Base-by-base conservation (phyloP, 164 flowering plant genomes). In the Stephania yunnanensis region DNA sequence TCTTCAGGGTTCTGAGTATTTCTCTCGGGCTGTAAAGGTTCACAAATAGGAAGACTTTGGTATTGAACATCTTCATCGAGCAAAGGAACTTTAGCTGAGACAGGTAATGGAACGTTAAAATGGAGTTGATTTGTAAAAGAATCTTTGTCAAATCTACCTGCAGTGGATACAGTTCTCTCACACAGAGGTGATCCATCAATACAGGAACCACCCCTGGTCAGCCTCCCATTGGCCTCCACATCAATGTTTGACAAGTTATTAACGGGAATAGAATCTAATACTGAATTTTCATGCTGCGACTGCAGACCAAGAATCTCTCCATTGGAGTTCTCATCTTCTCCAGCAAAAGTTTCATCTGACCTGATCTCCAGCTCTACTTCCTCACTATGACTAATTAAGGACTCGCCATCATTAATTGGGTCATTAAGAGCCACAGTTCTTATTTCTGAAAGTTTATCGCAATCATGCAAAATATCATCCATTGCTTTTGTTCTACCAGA, bases 1-100 rank as follows among this genome's bases (percentile, higher is more conserved):
- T 81, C 85, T 50, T 69, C 17, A 53, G 82, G 29, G 76, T 71
- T 70, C 58, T 85, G 81, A 77, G 81, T 70, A 20, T 44, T 73
- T 74, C 67, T 75, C 53, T 79, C 82, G 30, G 58, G 74, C 63
- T 78, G 74, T 55, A 73, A 72, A 74, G 80, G 77, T 11, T 69
- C 80, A 66, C 55, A 58, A 64, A 31, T 1, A 15, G 77, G 48
- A 7, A 58, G 1, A 61, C 72, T 25, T 22, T 73, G 81, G 15
- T 73, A 76, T 68, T 74, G 68, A 63, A 17, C 19, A 68, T 61
- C 67, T 46, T 73, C 75, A 70, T 58, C 77, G 48, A 13, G 73
- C 48, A 73, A 71, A 73, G 73, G 81, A 69, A 69, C 58, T 71
- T 63, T 36, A 19, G 65, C 19, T 46, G 74, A 68, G 53, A 29